phyloP scores from a whole-genome alignment of 1,139 yeast genomes.

The Ogataea hybrid region DNA sequence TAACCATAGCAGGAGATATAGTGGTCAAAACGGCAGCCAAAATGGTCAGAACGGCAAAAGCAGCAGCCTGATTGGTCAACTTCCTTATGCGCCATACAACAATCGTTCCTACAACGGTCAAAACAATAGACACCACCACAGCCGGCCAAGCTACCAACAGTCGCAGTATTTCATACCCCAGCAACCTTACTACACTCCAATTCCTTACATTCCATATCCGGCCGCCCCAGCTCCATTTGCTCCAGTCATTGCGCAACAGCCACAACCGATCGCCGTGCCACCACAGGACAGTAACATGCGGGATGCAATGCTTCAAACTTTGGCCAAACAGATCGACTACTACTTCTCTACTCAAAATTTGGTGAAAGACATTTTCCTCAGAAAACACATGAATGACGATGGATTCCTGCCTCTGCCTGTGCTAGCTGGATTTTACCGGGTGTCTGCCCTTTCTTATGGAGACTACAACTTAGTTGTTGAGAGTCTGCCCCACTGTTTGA shows the following conservation, averaged over 20 bases:
- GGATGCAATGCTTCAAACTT: conserved; percentile 22
- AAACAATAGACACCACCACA: conserved; percentile 18
- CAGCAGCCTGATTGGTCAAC: conserved; percentile 12
- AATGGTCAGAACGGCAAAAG: conserved; percentile 2
- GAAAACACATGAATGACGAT: conserved; percentile 74
- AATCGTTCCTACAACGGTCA: conserved; percentile 23
- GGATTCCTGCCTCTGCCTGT: conserved; percentile 70
- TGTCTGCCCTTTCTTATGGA: conserved; percentile 55
- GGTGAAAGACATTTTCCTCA: conserved; percentile 72
- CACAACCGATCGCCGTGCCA: conserved; percentile 11
- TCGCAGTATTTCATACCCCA: conserved; percentile 26
- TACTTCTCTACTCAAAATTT: conserved; percentile 87
- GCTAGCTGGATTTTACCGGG: conserved; percentile 72
- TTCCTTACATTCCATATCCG: conserved; percentile 25
- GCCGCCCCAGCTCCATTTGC: conserved; percentile 16
- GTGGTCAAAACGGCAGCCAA: conserved; percentile 21
- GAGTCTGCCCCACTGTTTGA: conserved; percentile 42
- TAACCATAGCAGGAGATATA: conserved; percentile 21
- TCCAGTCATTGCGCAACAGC: conserved; percentile 17
- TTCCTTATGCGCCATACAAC: conserved; percentile 21
- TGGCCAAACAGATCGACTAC: conserved; percentile 75
- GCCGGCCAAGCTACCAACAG: conserved; percentile 18
- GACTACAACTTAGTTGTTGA: conserved; percentile 45
- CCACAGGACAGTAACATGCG: conserved; percentile 19
- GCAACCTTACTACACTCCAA: conserved; percentile 24